A percentile compares a stretch with the other conserved stretches of the same genome.
phyloP scores from a whole-genome alignment of 2,329 filamentous ascomycete genomes.

The Calonectria pteridis region DNA sequence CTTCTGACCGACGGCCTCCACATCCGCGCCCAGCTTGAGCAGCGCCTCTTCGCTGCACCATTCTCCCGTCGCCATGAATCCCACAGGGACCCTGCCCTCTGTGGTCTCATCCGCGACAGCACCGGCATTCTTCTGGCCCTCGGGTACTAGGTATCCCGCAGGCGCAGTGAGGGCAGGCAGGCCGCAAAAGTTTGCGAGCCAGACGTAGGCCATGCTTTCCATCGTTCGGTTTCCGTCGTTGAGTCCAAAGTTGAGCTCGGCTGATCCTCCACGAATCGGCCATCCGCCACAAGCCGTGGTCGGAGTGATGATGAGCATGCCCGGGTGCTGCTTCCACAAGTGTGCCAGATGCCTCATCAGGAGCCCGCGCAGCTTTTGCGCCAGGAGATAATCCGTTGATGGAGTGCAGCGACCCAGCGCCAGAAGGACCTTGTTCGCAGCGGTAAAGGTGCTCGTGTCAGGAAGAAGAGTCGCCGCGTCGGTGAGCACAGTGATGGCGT shows the following conservation, averaged over 20 bases:
- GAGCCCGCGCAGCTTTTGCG: conserved; percentile 76
- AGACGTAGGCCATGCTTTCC: conserved; percentile 62
- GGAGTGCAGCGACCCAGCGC: conserved; percentile 72
- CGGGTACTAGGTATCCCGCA: conserved; percentile 58
- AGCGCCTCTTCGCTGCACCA: conserved; percentile 65
- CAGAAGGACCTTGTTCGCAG: conserved; percentile 75
- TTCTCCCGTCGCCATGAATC: conserved; percentile 67
- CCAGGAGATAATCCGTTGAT: conserved; percentile 74
- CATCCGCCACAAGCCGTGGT: conserved; percentile 67
- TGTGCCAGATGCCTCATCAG: conserved; percentile 79
- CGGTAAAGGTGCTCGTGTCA: conserved; percentile 63
- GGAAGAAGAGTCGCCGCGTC: conserved; percentile 66
- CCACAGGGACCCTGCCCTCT: conserved; percentile 61
- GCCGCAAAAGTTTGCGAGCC: conserved; percentile 65
- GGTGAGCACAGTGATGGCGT: conserved; percentile 79
- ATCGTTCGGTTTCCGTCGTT: conserved; percentile 60
- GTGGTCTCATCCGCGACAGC: conserved; percentile 49
- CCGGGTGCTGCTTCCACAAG: conserved; percentile 74
- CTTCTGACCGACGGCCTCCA: conserved; percentile 52
- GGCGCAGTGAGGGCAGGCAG: conserved; percentile 60
- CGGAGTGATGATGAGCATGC: conserved; percentile 78
- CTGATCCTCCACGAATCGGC: conserved; percentile 50
- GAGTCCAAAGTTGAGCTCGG: conserved; percentile 19
- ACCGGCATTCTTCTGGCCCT: conserved; percentile 46
- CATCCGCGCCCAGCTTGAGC: conserved; percentile 62